These are phyloP conservation scores for Neofusicoccum laricinum DNA, from an alignment of 2,329 filamentous ascomycete species.

Conservation along the genomic window DNA sequence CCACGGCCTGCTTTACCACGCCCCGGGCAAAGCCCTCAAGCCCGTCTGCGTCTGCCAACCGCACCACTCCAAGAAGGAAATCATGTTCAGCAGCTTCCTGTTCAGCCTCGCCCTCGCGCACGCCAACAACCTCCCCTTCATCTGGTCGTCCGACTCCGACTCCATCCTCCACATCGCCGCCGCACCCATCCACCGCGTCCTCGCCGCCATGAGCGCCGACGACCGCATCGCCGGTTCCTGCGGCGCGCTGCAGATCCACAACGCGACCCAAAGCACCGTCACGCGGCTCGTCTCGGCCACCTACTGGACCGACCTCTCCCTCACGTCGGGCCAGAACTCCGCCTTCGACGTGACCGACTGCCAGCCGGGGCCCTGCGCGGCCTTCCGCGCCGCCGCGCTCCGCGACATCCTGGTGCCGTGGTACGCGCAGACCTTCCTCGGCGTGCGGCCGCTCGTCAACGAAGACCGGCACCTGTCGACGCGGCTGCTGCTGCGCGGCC, in stretches of 20 bases:
- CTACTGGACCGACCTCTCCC: conserved; percentile 36
- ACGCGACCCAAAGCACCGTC: conserved; percentile 29
- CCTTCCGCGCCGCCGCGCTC: conserved; percentile 31
- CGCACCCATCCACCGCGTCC: conserved; percentile 27
- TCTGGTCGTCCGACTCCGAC: conserved; percentile 40
- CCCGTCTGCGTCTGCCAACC: conserved; percentile 35
- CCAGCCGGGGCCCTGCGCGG: conserved; percentile 37
- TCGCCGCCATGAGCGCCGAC: conserved; percentile 32
- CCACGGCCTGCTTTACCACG: background rate
- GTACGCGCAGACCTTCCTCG: conserved; percentile 36
- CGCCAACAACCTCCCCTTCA: conserved; percentile 31
- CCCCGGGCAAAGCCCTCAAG: conserved; percentile 11
- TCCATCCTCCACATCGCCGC: conserved; percentile 27
- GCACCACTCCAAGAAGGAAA: conserved; percentile 39
- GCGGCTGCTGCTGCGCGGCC: conserved; percentile 32
- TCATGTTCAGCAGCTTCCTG: conserved; percentile 39
- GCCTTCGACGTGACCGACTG: conserved; percentile 34
- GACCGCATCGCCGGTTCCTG: conserved; percentile 32
- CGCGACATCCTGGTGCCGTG: conserved; percentile 31
- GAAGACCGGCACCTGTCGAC: conserved; percentile 40
- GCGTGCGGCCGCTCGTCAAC: conserved; percentile 30
- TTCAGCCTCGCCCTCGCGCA: conserved; percentile 34
- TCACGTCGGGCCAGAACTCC: conserved; percentile 31
- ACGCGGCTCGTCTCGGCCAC: conserved; percentile 31
- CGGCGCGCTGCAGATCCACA: conserved; percentile 34